Percentiles rank a stretch among this genome's conserved stretches.
Conservation (phyloP, 1,139 yeast genomes). For the Arxiozyma bovina region DNA sequence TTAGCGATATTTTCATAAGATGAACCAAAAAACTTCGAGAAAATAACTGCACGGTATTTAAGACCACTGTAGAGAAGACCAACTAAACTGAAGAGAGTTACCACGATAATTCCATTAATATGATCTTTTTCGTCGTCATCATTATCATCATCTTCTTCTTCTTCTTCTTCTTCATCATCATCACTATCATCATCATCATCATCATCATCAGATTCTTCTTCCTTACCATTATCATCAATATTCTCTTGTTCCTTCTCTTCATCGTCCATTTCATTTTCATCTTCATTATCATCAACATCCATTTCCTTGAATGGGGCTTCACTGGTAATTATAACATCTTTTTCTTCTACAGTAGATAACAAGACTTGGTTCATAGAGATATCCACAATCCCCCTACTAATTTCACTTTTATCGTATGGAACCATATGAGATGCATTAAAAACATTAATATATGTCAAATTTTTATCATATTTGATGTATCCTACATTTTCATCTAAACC, state of each 20-base stretch:
- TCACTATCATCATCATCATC: slow-evolving; percentile 6
- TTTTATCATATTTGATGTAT: slow-evolving; percentile 47
- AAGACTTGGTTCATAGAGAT: slow-evolving; percentile 23
- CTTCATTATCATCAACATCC: slow-evolving; percentile 7
- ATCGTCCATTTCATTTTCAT: slow-evolving; percentile 4
- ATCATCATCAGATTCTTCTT: slow-evolving; percentile 8
- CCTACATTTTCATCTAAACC: slow-evolving; percentile 43
- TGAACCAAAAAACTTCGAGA: neutral
- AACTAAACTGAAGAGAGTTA: slow-evolving; percentile 10
- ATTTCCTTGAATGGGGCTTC: slow-evolving; percentile 5
- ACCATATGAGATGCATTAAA: slow-evolving; percentile 89
- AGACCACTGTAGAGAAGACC: slow-evolving; percentile 9
- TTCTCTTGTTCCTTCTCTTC: slow-evolving; percentile 4
- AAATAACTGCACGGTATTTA: neutral
- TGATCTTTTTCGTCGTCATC: slow-evolving; percentile 7
- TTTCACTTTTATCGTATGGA: slow-evolving; percentile 70
- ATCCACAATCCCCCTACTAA: slow-evolving; percentile 63
- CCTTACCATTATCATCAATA: slow-evolving; percentile 4
- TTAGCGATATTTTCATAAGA: neutral
- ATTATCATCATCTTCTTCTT: slow-evolving; percentile 8
- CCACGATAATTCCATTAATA: neutral
- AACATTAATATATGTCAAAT: slow-evolving; percentile 68
- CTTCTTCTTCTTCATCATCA: slow-evolving; percentile 11
- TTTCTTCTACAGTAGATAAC: slow-evolving; percentile 19
- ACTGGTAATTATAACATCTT: slow-evolving; percentile 10